A percentile compares a stretch with the other conserved stretches of the same genome.
Evolutionary conservation across 306 rosid species (phyloP).

Genomic region (Rosa persica): DNA sequence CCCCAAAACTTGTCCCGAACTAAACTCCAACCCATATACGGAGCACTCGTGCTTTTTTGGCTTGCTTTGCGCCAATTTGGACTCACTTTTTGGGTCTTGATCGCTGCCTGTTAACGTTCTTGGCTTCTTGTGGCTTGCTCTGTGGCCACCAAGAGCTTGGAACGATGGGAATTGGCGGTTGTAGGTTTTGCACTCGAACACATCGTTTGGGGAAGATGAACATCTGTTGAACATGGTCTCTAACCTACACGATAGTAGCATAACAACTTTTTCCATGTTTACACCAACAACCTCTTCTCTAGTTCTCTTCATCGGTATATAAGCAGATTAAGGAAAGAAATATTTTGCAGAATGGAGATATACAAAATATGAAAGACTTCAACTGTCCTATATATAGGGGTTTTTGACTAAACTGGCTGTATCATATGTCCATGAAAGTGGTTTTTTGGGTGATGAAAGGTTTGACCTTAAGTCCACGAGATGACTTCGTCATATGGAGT

Average conservation of each 20-base stretch:
- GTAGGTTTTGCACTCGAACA: slow-evolving; percentile 65
- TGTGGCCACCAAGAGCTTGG: slow-evolving; percentile 91
- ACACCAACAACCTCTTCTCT: background rate
- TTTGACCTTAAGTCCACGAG: background rate
- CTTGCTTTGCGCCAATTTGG: slow-evolving; percentile 1
- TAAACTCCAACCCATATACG: slow-evolving; percentile 57
- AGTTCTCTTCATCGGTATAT: slow-evolving; percentile 1
- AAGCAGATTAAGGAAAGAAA: background rate
- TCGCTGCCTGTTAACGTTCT: slow-evolving; percentile 5
- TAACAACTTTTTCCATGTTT: slow-evolving; percentile 31
- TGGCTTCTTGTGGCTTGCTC: slow-evolving; percentile 67
- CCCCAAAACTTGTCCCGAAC: slow-evolving; percentile 87
- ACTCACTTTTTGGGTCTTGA: slow-evolving; percentile 15
- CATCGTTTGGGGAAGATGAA: background rate
- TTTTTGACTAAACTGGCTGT: background rate
- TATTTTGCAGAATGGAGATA: background rate
- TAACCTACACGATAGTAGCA: slow-evolving; percentile 35
- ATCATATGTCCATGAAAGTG: background rate
- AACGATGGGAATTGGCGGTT: slow-evolving; percentile 67
- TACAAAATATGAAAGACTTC: background rate
- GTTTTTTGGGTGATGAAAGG: background rate
- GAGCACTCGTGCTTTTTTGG: slow-evolving; percentile 58
- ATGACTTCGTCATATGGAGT: background rate
- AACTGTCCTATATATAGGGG: background rate
- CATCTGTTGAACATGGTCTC: background rate